A percentile compares a stretch with the other conserved stretches of the same genome.
Conservation (phyloP, 2,329 filamentous ascomycete genomes). For the Stemphylium vesicarium region DNA sequence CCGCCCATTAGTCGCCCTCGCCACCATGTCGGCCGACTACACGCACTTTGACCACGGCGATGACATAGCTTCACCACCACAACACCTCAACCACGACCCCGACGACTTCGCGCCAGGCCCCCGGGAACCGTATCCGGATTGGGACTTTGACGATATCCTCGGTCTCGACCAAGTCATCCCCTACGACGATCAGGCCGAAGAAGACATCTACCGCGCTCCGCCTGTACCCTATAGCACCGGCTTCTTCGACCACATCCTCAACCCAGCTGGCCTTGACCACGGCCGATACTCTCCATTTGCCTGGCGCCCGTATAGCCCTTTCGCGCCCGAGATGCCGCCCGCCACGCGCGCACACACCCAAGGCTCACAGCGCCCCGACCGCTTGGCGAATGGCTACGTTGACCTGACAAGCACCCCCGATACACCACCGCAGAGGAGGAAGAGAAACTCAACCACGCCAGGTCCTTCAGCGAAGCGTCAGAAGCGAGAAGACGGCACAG, state of each 20-base stretch:
- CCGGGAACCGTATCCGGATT: not conserved
- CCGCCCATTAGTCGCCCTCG: constrained; percentile 3
- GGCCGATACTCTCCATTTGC: constrained; percentile 21
- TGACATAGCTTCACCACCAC: constrained; percentile 8
- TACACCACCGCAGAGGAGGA: constrained; percentile 29
- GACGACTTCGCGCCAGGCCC: constrained; percentile 1
- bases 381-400: constrained; percentile 46
- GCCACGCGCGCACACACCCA: constrained; percentile 22
- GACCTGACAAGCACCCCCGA: constrained; percentile 40
- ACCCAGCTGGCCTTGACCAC: constrained; percentile 28
- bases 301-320: constrained; percentile 10
- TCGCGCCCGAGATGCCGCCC: constrained; percentile 20
- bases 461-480: constrained; percentile 44
- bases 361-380: constrained; percentile 22
- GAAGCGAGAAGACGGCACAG: constrained; percentile 28
- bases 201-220: constrained; percentile 16
- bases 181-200: constrained; percentile 20
- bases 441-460: constrained; percentile 28
- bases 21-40: constrained; percentile 28
- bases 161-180: not conserved
- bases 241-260: constrained; percentile 43
- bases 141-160: constrained; percentile 2
- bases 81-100: constrained; percentile 9
- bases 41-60: constrained; percentile 2
- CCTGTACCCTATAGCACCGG: constrained; percentile 24